A percentile compares a stretch with the other conserved stretches of the same genome.
These are phyloP conservation scores for Sarocladium brachiariae DNA, from an alignment of 2,329 filamentous ascomycete genomes.

Conservation along the genomic window DNA sequence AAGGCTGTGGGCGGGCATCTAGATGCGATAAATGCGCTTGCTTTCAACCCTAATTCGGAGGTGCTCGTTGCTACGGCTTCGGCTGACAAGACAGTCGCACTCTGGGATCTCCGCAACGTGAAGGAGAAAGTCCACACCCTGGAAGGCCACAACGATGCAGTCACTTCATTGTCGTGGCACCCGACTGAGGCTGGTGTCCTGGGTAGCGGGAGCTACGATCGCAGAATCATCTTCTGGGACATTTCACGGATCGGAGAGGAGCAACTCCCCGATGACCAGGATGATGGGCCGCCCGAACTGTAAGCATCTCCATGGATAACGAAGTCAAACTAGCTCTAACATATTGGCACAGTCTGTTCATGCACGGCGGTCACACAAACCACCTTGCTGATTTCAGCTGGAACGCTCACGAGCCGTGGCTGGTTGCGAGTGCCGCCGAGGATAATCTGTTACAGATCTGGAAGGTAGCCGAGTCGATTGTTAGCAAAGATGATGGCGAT, in stretches of 20 bases:
- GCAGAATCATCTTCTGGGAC: conserved; percentile 95
- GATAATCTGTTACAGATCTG: conserved; percentile 96
- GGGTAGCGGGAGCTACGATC: conserved; percentile 86
- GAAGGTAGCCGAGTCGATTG: conserved; percentile 78
- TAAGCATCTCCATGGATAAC: conserved; percentile 49
- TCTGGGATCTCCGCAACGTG: conserved; percentile 92
- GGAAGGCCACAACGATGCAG: conserved; percentile 80
- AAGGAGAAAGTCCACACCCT: conserved; percentile 85
- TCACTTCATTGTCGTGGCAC: conserved; percentile 92
- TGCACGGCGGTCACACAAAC: conserved; percentile 98
- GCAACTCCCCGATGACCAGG: conserved; percentile 87
- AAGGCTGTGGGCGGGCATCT: conserved; percentile 68
- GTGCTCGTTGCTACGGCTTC: conserved; percentile 87
- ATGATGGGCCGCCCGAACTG: conserved; percentile 93
- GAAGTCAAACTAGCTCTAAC: conserved; percentile 15
- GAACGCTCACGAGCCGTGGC: conserved; percentile 96
- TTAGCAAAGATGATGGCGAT: conserved; percentile 69
- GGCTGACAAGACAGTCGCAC: conserved; percentile 86
- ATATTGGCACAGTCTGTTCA: conserved; percentile 62
- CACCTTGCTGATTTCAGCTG: conserved; percentile 95
- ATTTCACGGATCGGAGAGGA: conserved; percentile 87
- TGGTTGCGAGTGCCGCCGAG: conserved; percentile 90
- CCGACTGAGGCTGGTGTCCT: conserved; percentile 83
- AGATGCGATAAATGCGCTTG: conserved; percentile 92
- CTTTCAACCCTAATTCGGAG: conserved; percentile 91